Conservation (phyloP, 2,329 filamentous ascomycete species). For the Pseudovirgaria hyperparasitica region DNA sequence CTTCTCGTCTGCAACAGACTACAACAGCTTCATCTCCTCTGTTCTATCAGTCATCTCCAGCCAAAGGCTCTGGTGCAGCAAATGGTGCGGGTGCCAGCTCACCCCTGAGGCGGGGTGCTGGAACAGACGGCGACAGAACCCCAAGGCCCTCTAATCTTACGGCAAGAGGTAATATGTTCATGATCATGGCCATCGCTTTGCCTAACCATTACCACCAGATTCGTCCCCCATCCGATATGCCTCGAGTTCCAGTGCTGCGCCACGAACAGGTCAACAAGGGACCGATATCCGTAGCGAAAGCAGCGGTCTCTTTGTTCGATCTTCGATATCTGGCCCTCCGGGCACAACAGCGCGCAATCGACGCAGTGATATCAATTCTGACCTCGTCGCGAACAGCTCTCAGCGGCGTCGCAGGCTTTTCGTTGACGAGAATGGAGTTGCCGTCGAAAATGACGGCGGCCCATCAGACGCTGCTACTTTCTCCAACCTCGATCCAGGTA, state of each 20-base stretch:
- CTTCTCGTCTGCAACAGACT: constrained; percentile 27
- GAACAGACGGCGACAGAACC: constrained; percentile 52
- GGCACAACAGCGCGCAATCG: constrained; percentile 48
- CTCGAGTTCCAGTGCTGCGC: constrained; percentile 75
- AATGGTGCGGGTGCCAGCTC: constrained; percentile 34
- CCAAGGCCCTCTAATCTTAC: constrained; percentile 51
- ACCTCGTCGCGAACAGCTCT: constrained; percentile 46
- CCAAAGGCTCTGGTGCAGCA: constrained; percentile 25
- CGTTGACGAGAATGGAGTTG: constrained; percentile 51
- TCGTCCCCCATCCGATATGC: constrained; percentile 90
- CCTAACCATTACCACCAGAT: constrained; percentile 39
- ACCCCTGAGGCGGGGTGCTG: constrained; percentile 29
- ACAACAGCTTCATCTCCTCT: constrained; percentile 65
- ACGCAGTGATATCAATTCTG: constrained; percentile 79
- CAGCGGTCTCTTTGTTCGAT: constrained; percentile 74
- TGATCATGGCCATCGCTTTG: background rate
- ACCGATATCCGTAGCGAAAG: constrained; percentile 70
- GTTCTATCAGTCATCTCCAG: constrained; percentile 56
- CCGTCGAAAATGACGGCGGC: constrained; percentile 34
- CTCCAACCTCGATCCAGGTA: constrained; percentile 62
- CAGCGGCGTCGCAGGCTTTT: constrained; percentile 45
- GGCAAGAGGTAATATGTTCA: constrained; percentile 45
- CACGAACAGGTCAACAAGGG: constrained; percentile 40
- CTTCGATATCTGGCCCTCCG: constrained; percentile 40
- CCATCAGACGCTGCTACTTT: constrained; percentile 49